Evolutionary conservation across 805 yeast species (phyloP).

Genomic region (Hanseniaspora mollemarum): DNA sequence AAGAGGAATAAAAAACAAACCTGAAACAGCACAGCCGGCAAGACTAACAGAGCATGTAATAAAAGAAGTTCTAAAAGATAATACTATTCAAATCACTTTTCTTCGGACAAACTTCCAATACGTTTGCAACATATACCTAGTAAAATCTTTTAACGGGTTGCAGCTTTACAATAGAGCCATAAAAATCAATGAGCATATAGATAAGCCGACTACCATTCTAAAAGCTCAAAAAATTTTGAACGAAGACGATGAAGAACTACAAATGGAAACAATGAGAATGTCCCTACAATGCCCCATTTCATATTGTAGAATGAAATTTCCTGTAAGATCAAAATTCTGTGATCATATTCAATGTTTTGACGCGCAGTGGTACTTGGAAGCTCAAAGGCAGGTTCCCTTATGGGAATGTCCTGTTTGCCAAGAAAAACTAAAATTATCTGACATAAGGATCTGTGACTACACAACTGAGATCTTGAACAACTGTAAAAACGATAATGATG

Average conservation of each 20-base stretch:
- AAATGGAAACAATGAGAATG: conserved; percentile 53
- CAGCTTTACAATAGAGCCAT: conserved; percentile 34
- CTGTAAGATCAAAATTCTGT: conserved; percentile 61
- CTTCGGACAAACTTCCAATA: conserved; percentile 27
- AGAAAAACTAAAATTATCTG: conserved; percentile 38
- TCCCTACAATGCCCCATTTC: conserved; percentile 73
- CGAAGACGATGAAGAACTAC: conserved; percentile 59
- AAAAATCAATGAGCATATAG: conserved; percentile 40
- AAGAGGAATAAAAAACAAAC: conserved; percentile 63
- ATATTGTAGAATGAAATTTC: conserved; percentile 54
- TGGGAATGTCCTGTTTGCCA: conserved; percentile 87
- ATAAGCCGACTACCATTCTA: conserved; percentile 38
- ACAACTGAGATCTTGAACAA: conserved; percentile 47
- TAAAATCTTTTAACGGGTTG: conserved; percentile 37
- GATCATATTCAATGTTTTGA: conserved; percentile 84
- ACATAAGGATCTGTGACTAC: conserved; percentile 65
- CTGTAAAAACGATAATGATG: conserved; percentile 44
- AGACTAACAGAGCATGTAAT: conserved; percentile 49
- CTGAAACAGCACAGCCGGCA: conserved; percentile 75
- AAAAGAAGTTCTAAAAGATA: conserved; percentile 27
- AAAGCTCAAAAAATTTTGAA: conserved; percentile 35
- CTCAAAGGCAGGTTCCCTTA: conserved; percentile 68
- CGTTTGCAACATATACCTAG: conserved; percentile 53
- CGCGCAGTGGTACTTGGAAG: conserved; percentile 54
- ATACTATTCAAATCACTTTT: conserved; percentile 37